A percentile compares a stretch with the other conserved stretches of the same genome.
These are phyloP conservation scores for Alternaria consortialis DNA, from an alignment of 2,329 filamentous ascomycete species.

Conservation along the genomic window DNA sequence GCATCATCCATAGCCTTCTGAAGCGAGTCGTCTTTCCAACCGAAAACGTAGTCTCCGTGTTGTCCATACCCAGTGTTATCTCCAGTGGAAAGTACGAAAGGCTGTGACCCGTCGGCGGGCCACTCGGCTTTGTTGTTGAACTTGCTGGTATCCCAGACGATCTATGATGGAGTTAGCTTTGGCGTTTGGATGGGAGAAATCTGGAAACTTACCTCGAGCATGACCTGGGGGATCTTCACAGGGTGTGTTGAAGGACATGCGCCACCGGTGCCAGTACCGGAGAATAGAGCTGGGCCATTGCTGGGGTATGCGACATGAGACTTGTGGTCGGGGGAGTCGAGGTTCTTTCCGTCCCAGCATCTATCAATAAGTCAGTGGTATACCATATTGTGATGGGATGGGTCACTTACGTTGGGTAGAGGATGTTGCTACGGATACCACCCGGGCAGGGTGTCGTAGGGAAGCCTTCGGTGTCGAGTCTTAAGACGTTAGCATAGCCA, in stretches of 20 bases:
- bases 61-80: conserved; percentile 36
- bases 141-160: conserved; percentile 56
- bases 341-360: conserved; percentile 59
- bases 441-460: conserved; percentile 33
- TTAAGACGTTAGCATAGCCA: not conserved
- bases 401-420: conserved; percentile 34
- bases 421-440: conserved; percentile 43
- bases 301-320: conserved; percentile 59
- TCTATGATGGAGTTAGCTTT: conserved; percentile 11
- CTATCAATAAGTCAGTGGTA: conserved; percentile 52
- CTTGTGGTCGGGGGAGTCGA: conserved; percentile 60
- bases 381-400: too few species aligned
- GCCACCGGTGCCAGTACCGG: conserved; percentile 40
- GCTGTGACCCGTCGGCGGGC: conserved; percentile 40
- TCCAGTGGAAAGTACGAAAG: conserved; percentile 38
- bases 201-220: conserved; percentile 49
- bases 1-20: conserved; percentile 45
- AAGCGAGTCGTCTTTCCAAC: conserved; percentile 42
- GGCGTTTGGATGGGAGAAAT: rapidly evolving
- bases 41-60: conserved; percentile 44
- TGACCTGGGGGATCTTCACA: conserved; percentile 57
- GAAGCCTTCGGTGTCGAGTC: conserved; percentile 18
- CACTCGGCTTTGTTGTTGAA: conserved; percentile 49
- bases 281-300: conserved; percentile 36
- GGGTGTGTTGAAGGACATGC: conserved; percentile 56